Conservation (phyloP, 2,329 filamentous ascomycete species). For the Thermothelomyces thermophilus region DNA sequence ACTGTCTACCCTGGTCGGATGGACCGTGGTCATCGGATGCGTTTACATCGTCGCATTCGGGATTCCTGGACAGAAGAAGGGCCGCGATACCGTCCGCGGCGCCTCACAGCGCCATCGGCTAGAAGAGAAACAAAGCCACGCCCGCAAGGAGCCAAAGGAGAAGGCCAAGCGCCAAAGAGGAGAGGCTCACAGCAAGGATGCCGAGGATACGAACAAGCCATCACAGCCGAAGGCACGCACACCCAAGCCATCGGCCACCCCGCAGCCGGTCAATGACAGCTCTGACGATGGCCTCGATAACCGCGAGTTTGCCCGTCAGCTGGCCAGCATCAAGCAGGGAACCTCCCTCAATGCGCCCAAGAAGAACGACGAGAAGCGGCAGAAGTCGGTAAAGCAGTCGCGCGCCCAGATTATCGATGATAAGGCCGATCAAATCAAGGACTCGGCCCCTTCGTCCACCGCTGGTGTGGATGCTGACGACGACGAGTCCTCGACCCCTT, state of each 20-base stretch:
- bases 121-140: constrained; percentile 31
- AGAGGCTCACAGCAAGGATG: constrained; percentile 30
- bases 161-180: constrained; percentile 35
- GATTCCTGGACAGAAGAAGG: constrained; percentile 24
- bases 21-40: constrained; percentile 27
- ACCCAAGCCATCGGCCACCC: constrained; percentile 27
- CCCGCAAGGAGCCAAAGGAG: constrained; percentile 32
- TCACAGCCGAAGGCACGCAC: constrained; percentile 34
- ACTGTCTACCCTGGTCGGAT: constrained; percentile 32
- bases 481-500: constrained; percentile 64
- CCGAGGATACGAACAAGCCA: constrained; percentile 27
- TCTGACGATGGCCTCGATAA: constrained; percentile 59
- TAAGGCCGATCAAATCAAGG: constrained; percentile 39
- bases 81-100: constrained; percentile 18
- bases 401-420: constrained; percentile 48
- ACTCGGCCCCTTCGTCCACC: constrained; percentile 60
- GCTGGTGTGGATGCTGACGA: constrained; percentile 73
- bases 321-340: constrained; percentile 65
- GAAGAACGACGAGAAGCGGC: constrained; percentile 54
- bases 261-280: constrained; percentile 35
- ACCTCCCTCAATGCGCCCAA: constrained; percentile 49
- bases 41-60: constrained; percentile 22
- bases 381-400: constrained; percentile 65
- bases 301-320: constrained; percentile 68
- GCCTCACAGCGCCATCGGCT: constrained; percentile 26